Base-by-base conservation (phyloP, 192 early-diverging fungal species). In the Backusella morwellensis region DNA sequence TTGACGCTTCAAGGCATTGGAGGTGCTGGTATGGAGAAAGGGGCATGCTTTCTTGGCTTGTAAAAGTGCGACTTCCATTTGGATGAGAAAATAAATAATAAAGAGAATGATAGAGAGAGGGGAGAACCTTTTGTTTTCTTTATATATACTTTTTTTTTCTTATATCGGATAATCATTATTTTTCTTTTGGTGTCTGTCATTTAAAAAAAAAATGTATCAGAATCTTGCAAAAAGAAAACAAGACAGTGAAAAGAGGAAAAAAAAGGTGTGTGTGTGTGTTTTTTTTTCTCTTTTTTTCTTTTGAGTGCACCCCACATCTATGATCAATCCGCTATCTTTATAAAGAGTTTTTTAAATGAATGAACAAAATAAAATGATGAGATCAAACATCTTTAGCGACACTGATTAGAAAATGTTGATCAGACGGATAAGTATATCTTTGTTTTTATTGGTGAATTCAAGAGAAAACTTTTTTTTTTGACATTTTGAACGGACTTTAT, bases 21-120 rank as follows among this genome's bases (percentile, higher is more conserved):
- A 86, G 41, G 90, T 86, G 15, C 89, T 91, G 78, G 86, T 83
- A 66, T 91, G 90, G 40, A 95, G 86, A 82, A 94, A 95, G 70
- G 94, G 94, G 81, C 94, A 95, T 42, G 85, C 81, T 68, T 81
- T 88, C 29, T 69, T 75, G 21, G 73, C 77, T 63, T 78, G 75
- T n/a, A 82, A 80, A 26, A 86, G 59, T 21, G 66, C 69, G 29
- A 67, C 56, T 74, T 86, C 85, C 85, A 86, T 86, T 56, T 35
- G 21, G 38, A 69, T 21, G 21, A 38, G 11, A 38, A 40, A 32
- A 35, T 35, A 68, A 36, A 68, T 32, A 69, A 35, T 23, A 41
- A 36, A 8, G 17, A 66, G n/a, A 23, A 19, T 6, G 29, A 67
- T 29, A 32, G 8, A 9, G 19, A 67, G 29, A 67, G 42, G 42